These are phyloP conservation scores for Pichia sp. DNA, from an alignment of 1,139 yeast species.

Conservation along the genomic window DNA sequence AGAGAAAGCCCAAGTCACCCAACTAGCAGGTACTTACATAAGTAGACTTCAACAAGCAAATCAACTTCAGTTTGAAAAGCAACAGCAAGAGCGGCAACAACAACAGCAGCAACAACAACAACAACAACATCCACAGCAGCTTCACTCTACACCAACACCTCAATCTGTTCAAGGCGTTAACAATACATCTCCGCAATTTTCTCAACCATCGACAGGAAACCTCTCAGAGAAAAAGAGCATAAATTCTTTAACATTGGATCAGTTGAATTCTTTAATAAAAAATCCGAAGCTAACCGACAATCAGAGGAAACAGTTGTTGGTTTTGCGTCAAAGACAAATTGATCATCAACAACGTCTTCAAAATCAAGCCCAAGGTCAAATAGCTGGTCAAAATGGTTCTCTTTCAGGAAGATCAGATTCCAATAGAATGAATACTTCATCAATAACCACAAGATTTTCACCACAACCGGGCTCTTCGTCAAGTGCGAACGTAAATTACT, in stretches of 20 bases:
- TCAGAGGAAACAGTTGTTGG: conserved; percentile 14
- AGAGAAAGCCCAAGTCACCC: conserved; percentile 64
- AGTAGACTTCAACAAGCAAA: conserved; percentile 45
- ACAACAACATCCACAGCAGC: conserved; percentile 20
- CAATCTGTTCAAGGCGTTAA: conserved; percentile 8
- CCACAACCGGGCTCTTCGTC: conserved; percentile 24
- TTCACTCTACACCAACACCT: conserved; percentile 5
- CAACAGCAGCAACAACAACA: conserved; percentile 9
- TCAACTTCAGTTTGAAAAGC: conserved; percentile 13
- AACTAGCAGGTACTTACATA: conserved; percentile 62
- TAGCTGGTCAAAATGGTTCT: neutral
- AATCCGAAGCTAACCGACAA: conserved; percentile 13
- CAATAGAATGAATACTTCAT: conserved; percentile 28
- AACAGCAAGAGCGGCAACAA: conserved; percentile 22
- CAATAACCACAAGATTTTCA: conserved; percentile 25
- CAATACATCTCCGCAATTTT: conserved; percentile 14
- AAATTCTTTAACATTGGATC: conserved; percentile 10
- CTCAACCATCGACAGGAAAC: neutral
- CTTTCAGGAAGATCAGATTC: conserved; percentile 7
- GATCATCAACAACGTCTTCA: conserved; percentile 19
- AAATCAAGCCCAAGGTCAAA: conserved; percentile 21
- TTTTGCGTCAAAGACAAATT: conserved; percentile 8
- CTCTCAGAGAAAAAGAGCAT: conserved; percentile 8
- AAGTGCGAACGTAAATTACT: neutral
- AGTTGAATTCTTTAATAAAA: conserved; percentile 14